Evolutionary conservation across 768 basidiomycete genomes (phyloP), one percentile per base, ranked within the genome.

Genomic region (Auriscalpium microsporum): DNA sequence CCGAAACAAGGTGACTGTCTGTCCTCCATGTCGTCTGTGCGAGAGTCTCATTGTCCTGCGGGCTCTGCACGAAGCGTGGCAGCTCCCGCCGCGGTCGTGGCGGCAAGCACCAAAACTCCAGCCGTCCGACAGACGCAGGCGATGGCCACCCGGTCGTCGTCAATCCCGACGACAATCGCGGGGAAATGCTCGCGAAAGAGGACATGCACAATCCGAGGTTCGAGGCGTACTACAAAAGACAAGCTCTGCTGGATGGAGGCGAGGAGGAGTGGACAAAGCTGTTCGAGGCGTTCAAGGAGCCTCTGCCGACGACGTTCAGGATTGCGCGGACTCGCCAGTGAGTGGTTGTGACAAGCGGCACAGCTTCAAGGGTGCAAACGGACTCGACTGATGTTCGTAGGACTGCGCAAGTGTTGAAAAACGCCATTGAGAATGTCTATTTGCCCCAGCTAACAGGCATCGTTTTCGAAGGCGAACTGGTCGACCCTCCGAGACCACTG

Each of bases 241-340:
- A 96, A 68, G 75, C 79, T 13, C 82, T 95, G 46, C 71, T 96
- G 4, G 49, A 52, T 7, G 50, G 35, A 50, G 72, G 82, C 1
- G 82, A 85, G 0, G 79, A 81, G 2, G 90, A 98, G 67, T 98
- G 92, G 90, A 77, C 83, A 0, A 48, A 60, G 1, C 87, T 97
- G 56, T 69, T 93, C 60, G 76, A 80, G 6, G 68, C 79, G 1
- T 67, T 95, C 55, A 78, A 80, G 45, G 73, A 73, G 28, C 88
- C 90, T 38, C 73, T 98, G 42, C 96, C 96, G 4, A 95, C 92
- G 0, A 96, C 94, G 0, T 99, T 99, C 69, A 79, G 96, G 42
- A 84, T 99, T 16, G 86, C 93, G 0, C 91, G 93, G 0, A 91
- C 86, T 60, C 77, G 92, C 67, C 80, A 87, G 94, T 94, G 67